phyloP scores from a whole-genome alignment of 2,329 filamentous ascomycete species.

The Fusarium sp. region DNA sequence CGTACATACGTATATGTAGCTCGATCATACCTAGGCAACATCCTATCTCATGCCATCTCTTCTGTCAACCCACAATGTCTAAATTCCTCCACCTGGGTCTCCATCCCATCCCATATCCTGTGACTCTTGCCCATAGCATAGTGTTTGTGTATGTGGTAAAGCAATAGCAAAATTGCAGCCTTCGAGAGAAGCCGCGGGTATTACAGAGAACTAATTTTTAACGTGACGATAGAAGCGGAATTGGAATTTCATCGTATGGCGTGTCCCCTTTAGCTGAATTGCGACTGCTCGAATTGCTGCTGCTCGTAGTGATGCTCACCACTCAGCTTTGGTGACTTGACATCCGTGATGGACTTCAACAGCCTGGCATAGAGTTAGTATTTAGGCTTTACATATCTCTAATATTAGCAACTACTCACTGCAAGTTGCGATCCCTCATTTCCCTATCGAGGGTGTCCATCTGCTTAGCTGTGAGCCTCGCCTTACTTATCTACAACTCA shows the following conservation, averaged over 20 bases:
- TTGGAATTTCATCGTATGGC: constrained; percentile 20
- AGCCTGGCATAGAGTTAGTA: constrained; percentile 37
- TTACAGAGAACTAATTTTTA: constrained; percentile 46
- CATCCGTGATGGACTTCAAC: constrained; percentile 48
- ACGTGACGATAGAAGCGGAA: constrained; percentile 37
- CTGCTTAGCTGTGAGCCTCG: constrained; percentile 61
- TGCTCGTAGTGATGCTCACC: constrained; percentile 38
- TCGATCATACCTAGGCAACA: constrained; percentile 8
- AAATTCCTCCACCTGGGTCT: not conserved
- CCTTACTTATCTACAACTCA: constrained; percentile 59
- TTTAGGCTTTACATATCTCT: too few species aligned
- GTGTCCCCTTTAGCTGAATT: constrained; percentile 33
- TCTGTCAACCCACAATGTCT: constrained; percentile 6
- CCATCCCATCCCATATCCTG: constrained; percentile 31
- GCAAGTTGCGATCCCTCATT: constrained; percentile 68
- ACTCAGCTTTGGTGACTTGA: constrained; percentile 37
- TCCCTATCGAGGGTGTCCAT: constrained; percentile 68
- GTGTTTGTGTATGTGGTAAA: constrained; percentile 33
- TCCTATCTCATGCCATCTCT: constrained; percentile 17
- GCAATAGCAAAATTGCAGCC: constrained; percentile 42
- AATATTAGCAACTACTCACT: constrained; percentile 53
- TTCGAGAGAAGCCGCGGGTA: constrained; percentile 45
- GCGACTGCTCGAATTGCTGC: constrained; percentile 31
- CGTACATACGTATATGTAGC: constrained; percentile 31
- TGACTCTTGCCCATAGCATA: constrained; percentile 15